A percentile compares a stretch with the other conserved stretches of the same genome.
Evolutionary conservation across 306 rosid species (phyloP).

Genomic region (Trichosanthes truncata): DNA sequence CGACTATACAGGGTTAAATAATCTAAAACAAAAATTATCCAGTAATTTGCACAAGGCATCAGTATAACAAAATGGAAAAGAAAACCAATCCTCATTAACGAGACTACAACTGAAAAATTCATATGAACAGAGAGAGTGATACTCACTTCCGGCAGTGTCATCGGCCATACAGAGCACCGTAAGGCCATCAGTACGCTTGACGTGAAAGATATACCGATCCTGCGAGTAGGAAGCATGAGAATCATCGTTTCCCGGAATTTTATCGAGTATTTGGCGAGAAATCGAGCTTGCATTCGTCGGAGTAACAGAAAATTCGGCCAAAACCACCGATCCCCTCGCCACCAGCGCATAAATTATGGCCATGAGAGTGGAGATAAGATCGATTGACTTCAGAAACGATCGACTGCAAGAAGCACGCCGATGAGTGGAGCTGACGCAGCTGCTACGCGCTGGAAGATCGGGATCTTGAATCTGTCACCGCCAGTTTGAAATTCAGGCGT

Average conservation of each 20-base stretch:
- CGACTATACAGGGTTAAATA: neutral
- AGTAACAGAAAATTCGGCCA: slow-evolving; percentile 72
- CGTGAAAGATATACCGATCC: slow-evolving; percentile 84
- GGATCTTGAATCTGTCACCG: neutral
- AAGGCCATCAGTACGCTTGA: slow-evolving; percentile 95
- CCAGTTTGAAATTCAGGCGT: neutral
- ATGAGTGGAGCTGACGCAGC: neutral
- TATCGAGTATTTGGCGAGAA: slow-evolving; percentile 78
- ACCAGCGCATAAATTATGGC: slow-evolving; percentile 80
- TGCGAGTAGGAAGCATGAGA: slow-evolving; percentile 85
- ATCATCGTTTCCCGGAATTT: slow-evolving; percentile 66
- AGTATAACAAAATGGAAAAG: neutral
- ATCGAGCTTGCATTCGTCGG: slow-evolving; percentile 77
- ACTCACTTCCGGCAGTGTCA: slow-evolving; percentile 73
- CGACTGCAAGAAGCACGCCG: neutral
- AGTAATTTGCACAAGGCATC: neutral
- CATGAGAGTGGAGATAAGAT: slow-evolving; percentile 24
- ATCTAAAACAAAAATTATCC: neutral
- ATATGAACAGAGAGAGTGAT: neutral
- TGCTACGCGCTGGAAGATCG: neutral
- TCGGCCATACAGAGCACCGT: slow-evolving; percentile 99
- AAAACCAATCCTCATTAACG: neutral
- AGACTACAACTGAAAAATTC: neutral
- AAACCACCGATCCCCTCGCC: slow-evolving; percentile 82
- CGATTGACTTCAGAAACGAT: neutral